Evolutionary conservation across 306 rosid species (phyloP).

Genomic region (Ochetophila trinervis): DNA sequence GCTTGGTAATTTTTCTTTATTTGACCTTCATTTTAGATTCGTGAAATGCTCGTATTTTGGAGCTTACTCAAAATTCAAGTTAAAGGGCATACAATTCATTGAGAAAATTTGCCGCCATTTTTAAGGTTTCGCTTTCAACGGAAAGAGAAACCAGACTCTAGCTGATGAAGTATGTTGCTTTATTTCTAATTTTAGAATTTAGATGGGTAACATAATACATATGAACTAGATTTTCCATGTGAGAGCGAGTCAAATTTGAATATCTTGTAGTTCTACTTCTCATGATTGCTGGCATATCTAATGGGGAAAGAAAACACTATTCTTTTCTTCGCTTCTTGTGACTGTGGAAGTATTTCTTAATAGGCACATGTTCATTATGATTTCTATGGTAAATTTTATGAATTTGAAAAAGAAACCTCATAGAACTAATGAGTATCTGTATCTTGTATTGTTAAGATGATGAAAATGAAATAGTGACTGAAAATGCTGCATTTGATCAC

Average conservation of each 20-base stretch:
- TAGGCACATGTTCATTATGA: background rate
- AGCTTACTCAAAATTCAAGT: background rate
- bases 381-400: background rate
- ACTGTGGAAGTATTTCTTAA: background rate
- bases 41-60: background rate
- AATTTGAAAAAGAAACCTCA: background rate
- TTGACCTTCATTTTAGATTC: conserved; percentile 6
- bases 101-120: background rate
- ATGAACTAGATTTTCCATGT: too few relatives aligned
- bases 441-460: conserved; percentile 32
- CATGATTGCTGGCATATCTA: too few relatives aligned
- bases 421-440: background rate
- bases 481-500: conserved; percentile 56
- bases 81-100: too few relatives aligned
- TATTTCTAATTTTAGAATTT: background rate
- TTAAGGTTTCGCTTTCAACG: background rate
- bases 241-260: too few relatives aligned
- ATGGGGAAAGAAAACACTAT: too few relatives aligned
- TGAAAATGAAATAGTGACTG: conserved; percentile 55
- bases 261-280: too few relatives aligned
- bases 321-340: background rate
- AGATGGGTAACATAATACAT: too few relatives aligned
- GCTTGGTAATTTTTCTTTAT: conserved; percentile 9
- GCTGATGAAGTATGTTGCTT: background rate
- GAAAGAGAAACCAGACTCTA: background rate